Percentiles rank a stretch among this genome's conserved stretches.
phyloP scores from a whole-genome alignment of 805 yeast species.

The Wickerhamiella occidentalis region DNA sequence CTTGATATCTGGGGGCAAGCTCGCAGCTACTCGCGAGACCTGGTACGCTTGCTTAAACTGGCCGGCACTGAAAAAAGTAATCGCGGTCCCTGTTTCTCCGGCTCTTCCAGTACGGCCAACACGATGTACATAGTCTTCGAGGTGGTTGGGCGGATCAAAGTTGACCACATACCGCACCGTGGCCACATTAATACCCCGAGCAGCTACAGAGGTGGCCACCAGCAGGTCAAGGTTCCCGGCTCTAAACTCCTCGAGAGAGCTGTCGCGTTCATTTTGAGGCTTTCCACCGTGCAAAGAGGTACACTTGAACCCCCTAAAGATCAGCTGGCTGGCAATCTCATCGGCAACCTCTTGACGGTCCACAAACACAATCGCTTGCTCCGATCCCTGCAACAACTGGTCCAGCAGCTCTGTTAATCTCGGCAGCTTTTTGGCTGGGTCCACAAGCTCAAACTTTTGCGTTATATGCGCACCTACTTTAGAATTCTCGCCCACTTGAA shows the following conservation, averaged over 20 bases:
- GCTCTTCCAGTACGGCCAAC: slow-evolving; percentile 97
- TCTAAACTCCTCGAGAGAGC: slow-evolving; percentile 59
- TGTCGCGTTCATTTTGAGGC: slow-evolving; percentile 69
- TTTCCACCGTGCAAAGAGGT: slow-evolving; percentile 84
- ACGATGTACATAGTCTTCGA: slow-evolving; percentile 93
- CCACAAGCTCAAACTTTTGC: slow-evolving; percentile 51
- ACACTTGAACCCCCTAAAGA: slow-evolving; percentile 43
- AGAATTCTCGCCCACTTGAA: slow-evolving; percentile 67
- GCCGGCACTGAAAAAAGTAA: slow-evolving; percentile 52
- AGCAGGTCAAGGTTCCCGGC: slow-evolving; percentile 46
- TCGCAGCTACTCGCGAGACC: slow-evolving; percentile 28
- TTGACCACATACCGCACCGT: slow-evolving; percentile 69
- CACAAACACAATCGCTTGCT: slow-evolving; percentile 59
- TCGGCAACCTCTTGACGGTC: slow-evolving; percentile 88
- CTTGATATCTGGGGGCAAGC: background rate
- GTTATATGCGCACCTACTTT: slow-evolving; percentile 69
- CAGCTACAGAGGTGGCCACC: slow-evolving; percentile 88
- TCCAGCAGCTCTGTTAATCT: slow-evolving; percentile 46
- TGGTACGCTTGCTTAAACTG: slow-evolving; percentile 59
- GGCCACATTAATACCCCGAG: slow-evolving; percentile 91
- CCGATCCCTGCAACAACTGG: slow-evolving; percentile 27
- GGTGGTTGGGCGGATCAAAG: slow-evolving; percentile 69
- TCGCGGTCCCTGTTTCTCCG: slow-evolving; percentile 59
- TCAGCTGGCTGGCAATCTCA: slow-evolving; percentile 42
- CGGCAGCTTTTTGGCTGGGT: slow-evolving; percentile 43